Evolutionary conservation across 805 yeast species (phyloP), one percentile per base, ranked within the genome.

Genomic region (Yarrowia sp.): DNA sequence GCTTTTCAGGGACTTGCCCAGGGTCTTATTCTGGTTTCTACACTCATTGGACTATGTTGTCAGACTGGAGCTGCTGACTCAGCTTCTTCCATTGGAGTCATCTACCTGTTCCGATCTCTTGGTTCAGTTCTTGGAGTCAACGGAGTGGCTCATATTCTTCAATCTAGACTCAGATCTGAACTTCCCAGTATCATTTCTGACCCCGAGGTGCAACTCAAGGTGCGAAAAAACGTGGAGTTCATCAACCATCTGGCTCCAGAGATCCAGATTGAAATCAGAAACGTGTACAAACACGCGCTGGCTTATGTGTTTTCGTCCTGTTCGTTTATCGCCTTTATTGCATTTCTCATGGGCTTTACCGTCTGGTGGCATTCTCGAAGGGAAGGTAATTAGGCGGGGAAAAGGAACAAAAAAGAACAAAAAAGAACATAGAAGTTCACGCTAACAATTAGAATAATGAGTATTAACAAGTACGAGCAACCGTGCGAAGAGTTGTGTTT

Each of bases 31-130:
- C 56, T 61, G 14, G 56, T 48, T 8, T 46, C 64, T 2, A 46
- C 56, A 0, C 46, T 61, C n/a, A 38, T 61, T 46, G 64, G 64
- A 5, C 56, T 61, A 12, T 26, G 33, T 17, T 33, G 54, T 24
- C 36, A 33, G 9, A 38, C 38, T 4, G 56, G 56, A 28, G 26
- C 44, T 2, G 56, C 35, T 9, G 44, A 61, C 46, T 35, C 54
- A 5, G 64, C 64, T n/a, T 46, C 64, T 6, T 44, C 64, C 43
- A 61, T 48, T 11, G 64, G 64, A 30, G 56, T 61, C 46, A 33
- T 35, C n/a, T 61, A 61, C 58, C 56, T 61, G 28, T 61, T 61
- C 30, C 22, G 64, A 19, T 61, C 64, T 2, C 36, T 61, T 6
- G 64, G 64, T 3, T 33, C 56, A 7, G 56, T 48, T 4, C 33